A percentile compares a stretch with the other conserved stretches of the same genome.
Conservation (phyloP, 2,329 filamentous ascomycete species). For the Coleophoma eucalyptorum region DNA sequence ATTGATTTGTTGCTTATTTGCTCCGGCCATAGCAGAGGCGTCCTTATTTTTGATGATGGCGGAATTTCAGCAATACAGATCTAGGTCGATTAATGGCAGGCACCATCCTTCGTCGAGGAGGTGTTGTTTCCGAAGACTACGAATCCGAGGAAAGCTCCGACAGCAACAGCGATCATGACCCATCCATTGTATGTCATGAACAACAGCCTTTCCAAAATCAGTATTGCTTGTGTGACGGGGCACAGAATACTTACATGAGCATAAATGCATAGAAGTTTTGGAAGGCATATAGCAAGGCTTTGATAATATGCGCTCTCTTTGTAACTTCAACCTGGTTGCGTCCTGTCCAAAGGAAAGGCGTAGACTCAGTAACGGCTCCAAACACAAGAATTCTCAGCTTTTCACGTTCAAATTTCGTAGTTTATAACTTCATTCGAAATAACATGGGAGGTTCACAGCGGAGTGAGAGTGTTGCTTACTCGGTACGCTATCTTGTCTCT, state of each 20-base stretch:
- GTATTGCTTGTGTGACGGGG: not conserved
- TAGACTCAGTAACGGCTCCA: conserved; percentile 51
- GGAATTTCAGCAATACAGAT: no score
- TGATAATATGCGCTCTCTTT: conserved; percentile 70
- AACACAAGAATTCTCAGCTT: conserved; percentile 22
- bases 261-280: conserved; percentile 99
- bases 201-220: conserved; percentile 64
- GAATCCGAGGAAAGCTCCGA: conserved; percentile 88
- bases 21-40: no score
- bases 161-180: conserved; percentile 88
- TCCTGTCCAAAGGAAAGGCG: conserved; percentile 67
- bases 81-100: conserved; percentile 65
- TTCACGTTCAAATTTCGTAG: not conserved
- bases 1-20: no score
- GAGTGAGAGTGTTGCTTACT: conserved; percentile 19
- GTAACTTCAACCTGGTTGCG: conserved; percentile 59
- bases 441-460: not conserved
- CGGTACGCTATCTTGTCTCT: conserved; percentile 18
- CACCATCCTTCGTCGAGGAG: conserved; percentile 76
- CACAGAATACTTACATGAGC: conserved; percentile 76
- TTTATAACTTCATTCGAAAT: not conserved
- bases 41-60: no score
- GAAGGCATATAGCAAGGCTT: conserved; percentile 79
- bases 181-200: conserved; percentile 99
- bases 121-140: conserved; percentile 71